These are phyloP conservation scores for Kodamaea lidongshanica DNA, from an alignment of 805 yeast genomes.

Conservation along the genomic window DNA sequence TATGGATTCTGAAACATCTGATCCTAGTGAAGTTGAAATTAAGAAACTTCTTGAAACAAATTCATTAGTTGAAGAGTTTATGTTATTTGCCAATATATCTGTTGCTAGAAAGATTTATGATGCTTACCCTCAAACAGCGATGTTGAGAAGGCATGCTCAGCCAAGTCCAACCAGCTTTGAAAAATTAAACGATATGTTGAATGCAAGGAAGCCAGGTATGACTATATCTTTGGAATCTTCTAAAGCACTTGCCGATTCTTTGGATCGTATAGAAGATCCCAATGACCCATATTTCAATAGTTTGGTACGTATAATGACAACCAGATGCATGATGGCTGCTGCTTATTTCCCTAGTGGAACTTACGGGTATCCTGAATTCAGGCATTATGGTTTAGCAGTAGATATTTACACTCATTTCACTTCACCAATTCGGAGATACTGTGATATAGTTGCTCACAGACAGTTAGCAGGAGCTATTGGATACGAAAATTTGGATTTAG, in stretches of 20 bases:
- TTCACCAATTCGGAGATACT: conserved; percentile 95
- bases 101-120: conserved; percentile 92
- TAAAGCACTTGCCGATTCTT: conserved; percentile 85
- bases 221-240: conserved; percentile 76
- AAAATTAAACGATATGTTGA: conserved; percentile 77
- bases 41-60: conserved; percentile 85
- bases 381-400: conserved; percentile 95
- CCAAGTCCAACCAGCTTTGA: conserved; percentile 96
- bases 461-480: conserved; percentile 98
- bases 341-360: conserved; percentile 93
- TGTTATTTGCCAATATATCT: conserved; percentile 94
- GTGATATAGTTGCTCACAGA: conserved; percentile 96
- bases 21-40: conserved; percentile 92
- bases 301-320: conserved; percentile 89
- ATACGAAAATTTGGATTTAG: conserved; percentile 74
- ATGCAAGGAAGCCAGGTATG: conserved; percentile 66
- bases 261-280: conserved; percentile 80
- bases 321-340: conserved; percentile 99
- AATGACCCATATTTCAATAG: conserved; percentile 90
- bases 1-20: conserved; percentile 95
- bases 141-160: conserved; percentile 96
- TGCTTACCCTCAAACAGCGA: conserved; percentile 94
- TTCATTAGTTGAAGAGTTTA: conserved; percentile 95
- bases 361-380: conserved; percentile 82
- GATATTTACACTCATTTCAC: conserved; percentile 98